Evolutionary conservation across 2,329 filamentous ascomycete genomes (phyloP), one percentile per base, ranked within the genome.

Genomic region (Ceratocystis variospora): DNA sequence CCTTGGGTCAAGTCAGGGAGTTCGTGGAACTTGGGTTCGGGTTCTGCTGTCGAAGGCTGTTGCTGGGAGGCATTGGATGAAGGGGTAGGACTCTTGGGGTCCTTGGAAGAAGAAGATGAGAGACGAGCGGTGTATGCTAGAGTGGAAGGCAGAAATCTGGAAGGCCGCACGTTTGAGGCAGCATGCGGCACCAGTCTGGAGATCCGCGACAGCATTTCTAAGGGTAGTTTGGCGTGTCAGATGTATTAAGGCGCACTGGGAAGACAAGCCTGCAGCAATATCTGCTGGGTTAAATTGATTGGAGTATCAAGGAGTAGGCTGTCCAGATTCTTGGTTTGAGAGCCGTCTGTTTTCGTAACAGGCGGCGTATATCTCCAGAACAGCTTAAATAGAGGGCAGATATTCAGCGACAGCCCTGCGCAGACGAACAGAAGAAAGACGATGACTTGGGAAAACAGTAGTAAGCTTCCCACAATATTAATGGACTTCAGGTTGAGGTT

Each of bases 1-100:
- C 93, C 93, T 73, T 93, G 87, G n/a, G 90, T 94, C 57, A 97
- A 81, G 74, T 97, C 92, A 64, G 93, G 93, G 12, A 96, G 83
- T 64, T 89, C 87, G 72, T 87, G 82, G 64, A 83, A 79, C 28
- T 78, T 75, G 63, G 73, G 55, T 44, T 74, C 72, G 46, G 72
- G 50, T 5, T 71, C 64, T 12, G 68, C 69, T 3, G 48, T 22
- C 22, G 64, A 33, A 19, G 45, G 33, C 15, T 44, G 22, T 48
- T 46, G 28, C 31, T 62, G 12, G 62, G 66, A 41, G 62, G 31
- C 17, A 61, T 19, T 19, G 22, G 66, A 37, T 59, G 53, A 17
- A 59, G 25, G n/a, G 5, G 53, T 10, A 17, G 25, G 28, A 7
- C 5, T 59, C 17, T 59, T 33, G 17, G 19, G 28, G 25, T 17